A percentile compares a stretch with the other conserved stretches of the same genome.
phyloP scores from a whole-genome alignment of 139 green algal species.

The Auxenochlorella protothecoides region DNA sequence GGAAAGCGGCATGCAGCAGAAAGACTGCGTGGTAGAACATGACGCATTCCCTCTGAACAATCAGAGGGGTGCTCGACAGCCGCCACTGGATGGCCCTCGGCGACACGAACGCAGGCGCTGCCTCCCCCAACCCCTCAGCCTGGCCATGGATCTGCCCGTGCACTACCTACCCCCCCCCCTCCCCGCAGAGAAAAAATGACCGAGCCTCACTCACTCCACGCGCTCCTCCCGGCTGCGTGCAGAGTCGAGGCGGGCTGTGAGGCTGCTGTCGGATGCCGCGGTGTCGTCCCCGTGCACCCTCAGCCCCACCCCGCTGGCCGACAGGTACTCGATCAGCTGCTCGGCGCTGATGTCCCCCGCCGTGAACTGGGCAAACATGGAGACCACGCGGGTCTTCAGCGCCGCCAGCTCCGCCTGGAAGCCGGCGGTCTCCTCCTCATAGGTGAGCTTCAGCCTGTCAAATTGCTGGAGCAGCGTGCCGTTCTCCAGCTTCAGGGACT shows the following conservation, averaged over 20 bases:
- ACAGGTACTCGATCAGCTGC: slow-evolving; percentile 16
- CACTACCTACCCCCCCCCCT: too few species aligned
- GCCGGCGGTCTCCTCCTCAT: slow-evolving; percentile 14
- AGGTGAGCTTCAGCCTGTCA: slow-evolving; percentile 20
- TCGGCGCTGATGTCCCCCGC: slow-evolving; percentile 11
- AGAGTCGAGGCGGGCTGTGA: slow-evolving; percentile 9
- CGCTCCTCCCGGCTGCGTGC: slow-evolving; percentile 23
- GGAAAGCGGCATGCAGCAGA: not conserved
- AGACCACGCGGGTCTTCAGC: slow-evolving; percentile 13
- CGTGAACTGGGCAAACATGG: slow-evolving; percentile 6
- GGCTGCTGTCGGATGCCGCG: not conserved
- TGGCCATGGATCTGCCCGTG: too few species aligned
- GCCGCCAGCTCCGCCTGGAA: slow-evolving; percentile 17
- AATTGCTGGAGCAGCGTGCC: slow-evolving; percentile 18
- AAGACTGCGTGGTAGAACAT: not conserved
- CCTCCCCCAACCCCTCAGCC: too few species aligned
- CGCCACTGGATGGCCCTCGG: not conserved
- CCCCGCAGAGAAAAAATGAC: not conserved
- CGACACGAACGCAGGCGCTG: too few species aligned
- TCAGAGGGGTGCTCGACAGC: too few species aligned
- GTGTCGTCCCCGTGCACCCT: not conserved
- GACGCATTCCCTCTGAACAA: not conserved
- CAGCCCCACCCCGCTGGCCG: slow-evolving; percentile 20
- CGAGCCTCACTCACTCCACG: slow-evolving; percentile 3
- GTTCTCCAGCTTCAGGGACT: slow-evolving; percentile 26